phyloP scores from a whole-genome alignment of 2,329 filamentous ascomycete genomes.

The Mollisia scopiformis region DNA sequence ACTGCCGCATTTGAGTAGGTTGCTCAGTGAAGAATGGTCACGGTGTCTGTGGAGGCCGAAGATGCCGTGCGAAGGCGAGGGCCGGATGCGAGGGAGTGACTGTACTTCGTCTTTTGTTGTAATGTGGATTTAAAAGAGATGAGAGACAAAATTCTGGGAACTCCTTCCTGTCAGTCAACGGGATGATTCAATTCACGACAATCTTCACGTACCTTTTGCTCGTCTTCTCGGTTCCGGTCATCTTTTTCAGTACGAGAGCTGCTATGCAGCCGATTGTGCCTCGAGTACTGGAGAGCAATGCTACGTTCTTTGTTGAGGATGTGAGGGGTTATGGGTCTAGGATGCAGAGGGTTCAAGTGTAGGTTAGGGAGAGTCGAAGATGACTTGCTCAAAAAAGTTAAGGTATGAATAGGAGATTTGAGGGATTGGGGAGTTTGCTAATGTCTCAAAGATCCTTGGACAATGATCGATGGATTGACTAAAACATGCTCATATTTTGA shows the following conservation, averaged over 20 bases:
- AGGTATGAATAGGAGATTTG: background rate
- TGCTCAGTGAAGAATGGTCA: too few relatives aligned
- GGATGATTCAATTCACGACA: background rate
- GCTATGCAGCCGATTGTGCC: background rate
- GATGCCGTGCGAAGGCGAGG: background rate
- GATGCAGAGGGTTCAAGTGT: too few relatives aligned
- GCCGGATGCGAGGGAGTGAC: background rate
- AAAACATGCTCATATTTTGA: too few relatives aligned
- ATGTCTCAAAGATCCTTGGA: background rate
- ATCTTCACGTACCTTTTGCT: background rate
- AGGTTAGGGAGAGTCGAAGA: too few relatives aligned
- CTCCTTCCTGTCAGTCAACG: background rate
- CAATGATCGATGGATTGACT: too few relatives aligned
- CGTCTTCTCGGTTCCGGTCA: background rate
- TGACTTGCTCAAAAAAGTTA: too few relatives aligned
- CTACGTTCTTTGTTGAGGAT: background rate
- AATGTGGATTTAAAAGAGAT: background rate
- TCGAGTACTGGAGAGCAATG: background rate
- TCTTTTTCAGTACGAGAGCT: conserved; percentile 2
- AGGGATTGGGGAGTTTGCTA: background rate
- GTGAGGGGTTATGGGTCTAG: background rate
- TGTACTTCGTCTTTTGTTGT: background rate
- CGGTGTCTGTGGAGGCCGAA: too few relatives aligned
- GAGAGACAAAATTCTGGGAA: background rate
- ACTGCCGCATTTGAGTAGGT: background rate